Percentiles rank a stretch among this genome's conserved stretches.
These are phyloP conservation scores for Melampsora americana DNA, from an alignment of 1,284 basidiomycete genomes.

Conservation along the genomic window DNA sequence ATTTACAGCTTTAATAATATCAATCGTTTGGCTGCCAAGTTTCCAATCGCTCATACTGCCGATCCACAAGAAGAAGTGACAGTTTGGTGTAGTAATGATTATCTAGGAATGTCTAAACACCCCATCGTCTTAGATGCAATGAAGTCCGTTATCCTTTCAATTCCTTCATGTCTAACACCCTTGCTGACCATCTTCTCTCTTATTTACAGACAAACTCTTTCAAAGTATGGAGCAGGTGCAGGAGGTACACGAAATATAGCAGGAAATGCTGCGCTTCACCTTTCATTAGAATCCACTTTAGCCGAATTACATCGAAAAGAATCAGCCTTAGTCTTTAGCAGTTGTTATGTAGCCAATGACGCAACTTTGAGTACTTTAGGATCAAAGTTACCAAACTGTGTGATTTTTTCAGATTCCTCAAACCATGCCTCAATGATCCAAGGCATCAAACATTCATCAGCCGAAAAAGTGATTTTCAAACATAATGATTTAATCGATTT, in stretches of 20 bases:
- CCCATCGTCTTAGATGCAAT: constrained; percentile 93
- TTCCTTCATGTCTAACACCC: no score
- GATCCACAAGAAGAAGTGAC: constrained; percentile 86
- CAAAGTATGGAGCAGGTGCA: constrained; percentile 94
- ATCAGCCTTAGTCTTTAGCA: constrained; percentile 93
- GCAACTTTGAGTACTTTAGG: constrained; percentile 94
- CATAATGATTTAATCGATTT: constrained; percentile 95
- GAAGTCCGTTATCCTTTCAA: constrained; percentile 65
- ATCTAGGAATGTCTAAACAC: constrained; percentile 98
- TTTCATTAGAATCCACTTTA: constrained; percentile 86
- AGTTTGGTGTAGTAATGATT: constrained; percentile 99
- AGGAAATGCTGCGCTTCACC: constrained; percentile 94
- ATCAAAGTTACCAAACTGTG: constrained; percentile 87
- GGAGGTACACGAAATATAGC: constrained; percentile 99
- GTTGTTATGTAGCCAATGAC: constrained; percentile 99
- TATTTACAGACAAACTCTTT: constrained; percentile 80
- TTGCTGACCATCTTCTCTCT: no score
- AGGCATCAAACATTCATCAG: constrained; percentile 83
- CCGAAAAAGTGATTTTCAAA: constrained; percentile 94
- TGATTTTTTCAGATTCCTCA: constrained; percentile 92
- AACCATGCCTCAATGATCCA: constrained; percentile 99
- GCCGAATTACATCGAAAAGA: constrained; percentile 90
- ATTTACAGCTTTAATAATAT: constrained; percentile 81
- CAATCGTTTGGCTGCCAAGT: constrained; percentile 90
- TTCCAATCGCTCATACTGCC: constrained; percentile 91